Evolutionary conservation across 139 green algal genomes (phyloP), one percentile per base, ranked within the genome.

Genomic region (Axilococcus clingmanii): DNA sequence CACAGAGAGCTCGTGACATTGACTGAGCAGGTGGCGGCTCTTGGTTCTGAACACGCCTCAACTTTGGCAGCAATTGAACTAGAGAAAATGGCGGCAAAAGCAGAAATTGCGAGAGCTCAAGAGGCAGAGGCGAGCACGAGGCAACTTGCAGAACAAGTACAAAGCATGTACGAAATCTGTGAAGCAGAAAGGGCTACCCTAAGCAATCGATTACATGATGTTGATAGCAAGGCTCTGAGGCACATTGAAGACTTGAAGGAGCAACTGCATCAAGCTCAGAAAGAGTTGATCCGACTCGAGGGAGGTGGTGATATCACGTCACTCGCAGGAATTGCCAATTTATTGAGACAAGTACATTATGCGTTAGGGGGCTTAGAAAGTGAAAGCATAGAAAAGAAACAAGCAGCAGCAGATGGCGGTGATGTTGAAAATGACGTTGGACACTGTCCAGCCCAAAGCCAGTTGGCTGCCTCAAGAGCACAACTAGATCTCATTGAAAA

Each of bases 1-100:
- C 7, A 8, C 1, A 32, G 52, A 40, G 24, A 61, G 42, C 50
- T 49, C 0, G n/a, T n/a, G n/a, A n/a, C n/a, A n/a, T n/a, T n/a
- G n/a, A 27, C 34, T 24, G 40, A 61, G 40, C 42, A 57, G 6
- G 32, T 37, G 3, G 52, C 24, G 5, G 61, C 61, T 12, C 32
- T 69, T 32, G 32, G 31, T 43, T 41, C 61, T 20, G 61, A 49
- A 15, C 23, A 55, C 27, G 52, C 40, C 5, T 9, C 6, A 9
- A 30, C 29, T 28, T 16, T 20, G 7, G 36, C 14, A 5, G 51
- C 51, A n/a, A 28, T 43, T 43, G 28, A 43, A n/a, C 17, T 24
- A 43, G 36, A n/a, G 12, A 43, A 43, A 8, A 43, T 17, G 36
- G 15, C 15, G 16, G 49, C 49, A 34, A 46, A n/a, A 30, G 15